Conservation (phyloP, 805 yeast species). For the Kuraishia piskuri region DNA sequence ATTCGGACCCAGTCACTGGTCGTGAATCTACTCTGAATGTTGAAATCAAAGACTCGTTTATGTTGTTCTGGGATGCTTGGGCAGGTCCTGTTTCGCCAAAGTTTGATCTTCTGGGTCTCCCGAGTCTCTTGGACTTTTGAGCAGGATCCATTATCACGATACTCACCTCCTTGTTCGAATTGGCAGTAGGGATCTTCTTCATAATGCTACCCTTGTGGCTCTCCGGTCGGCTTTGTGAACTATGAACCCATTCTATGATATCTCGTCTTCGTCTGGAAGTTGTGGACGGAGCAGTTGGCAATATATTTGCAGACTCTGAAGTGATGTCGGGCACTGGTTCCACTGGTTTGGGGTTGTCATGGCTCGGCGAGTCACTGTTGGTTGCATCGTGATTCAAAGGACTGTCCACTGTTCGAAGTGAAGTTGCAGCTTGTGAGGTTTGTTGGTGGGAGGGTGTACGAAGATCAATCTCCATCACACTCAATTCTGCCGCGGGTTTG, state of each 20-base stretch:
- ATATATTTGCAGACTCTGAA: background rate
- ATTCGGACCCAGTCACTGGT: constrained; percentile 2
- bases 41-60: constrained; percentile 9
- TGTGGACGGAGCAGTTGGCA: background rate
- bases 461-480: background rate
- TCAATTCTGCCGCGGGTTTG: background rate
- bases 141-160: constrained; percentile 13
- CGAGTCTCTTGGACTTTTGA: constrained; percentile 7
- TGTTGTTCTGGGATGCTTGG: constrained; percentile 7
- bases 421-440: background rate
- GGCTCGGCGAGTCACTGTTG: background rate
- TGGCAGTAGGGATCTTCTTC: background rate
- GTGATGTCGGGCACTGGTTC: no score
- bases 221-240: background rate
- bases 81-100: background rate
- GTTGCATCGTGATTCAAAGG: background rate
- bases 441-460: background rate
- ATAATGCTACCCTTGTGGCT: background rate
- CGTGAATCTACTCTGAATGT: constrained; percentile 8
- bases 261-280: background rate
- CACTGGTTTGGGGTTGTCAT: background rate
- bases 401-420: background rate
- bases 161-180: constrained; percentile 1
- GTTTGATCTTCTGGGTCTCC: constrained; percentile 1
- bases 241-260: background rate